Evolutionary conservation across 2,329 filamentous ascomycete species (phyloP).

Genomic region (Parafenestella ontariensis): DNA sequence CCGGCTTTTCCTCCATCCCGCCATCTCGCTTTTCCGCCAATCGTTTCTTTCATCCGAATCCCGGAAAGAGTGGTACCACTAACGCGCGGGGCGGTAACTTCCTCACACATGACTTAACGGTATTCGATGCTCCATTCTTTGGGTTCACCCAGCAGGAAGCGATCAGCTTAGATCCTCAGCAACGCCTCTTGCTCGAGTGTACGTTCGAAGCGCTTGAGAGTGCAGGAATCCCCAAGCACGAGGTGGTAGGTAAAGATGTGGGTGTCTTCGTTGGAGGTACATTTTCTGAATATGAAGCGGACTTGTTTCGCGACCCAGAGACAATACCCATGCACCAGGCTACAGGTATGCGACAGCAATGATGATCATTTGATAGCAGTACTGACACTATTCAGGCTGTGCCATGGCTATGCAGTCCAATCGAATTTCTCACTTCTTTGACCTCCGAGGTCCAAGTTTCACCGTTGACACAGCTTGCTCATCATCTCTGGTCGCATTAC

Average conservation of each 20-base stretch:
- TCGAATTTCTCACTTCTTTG: constrained; percentile 41
- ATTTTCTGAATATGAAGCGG: constrained; percentile 33
- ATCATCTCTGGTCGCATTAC: constrained; percentile 34
- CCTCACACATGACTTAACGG: constrained; percentile 23
- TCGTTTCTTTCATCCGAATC: constrained; percentile 48
- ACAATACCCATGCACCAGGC: constrained; percentile 38
- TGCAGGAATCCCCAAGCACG: constrained; percentile 39
- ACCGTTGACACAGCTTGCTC: constrained; percentile 46
- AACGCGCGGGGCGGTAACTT: constrained; percentile 33
- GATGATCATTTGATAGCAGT: not conserved
- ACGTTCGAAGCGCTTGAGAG: constrained; percentile 52
- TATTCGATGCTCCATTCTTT: constrained; percentile 43
- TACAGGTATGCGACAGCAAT: constrained; percentile 20
- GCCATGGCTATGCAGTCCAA: constrained; percentile 40
- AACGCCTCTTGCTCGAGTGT: constrained; percentile 42
- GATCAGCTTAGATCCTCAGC: constrained; percentile 40
- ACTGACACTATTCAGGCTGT: constrained; percentile 6
- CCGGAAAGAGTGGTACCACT: constrained; percentile 47
- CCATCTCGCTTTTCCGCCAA: constrained; percentile 47
- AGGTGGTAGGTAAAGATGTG: constrained; percentile 35
- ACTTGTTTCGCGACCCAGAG: constrained; percentile 30
- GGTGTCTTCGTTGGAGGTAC: constrained; percentile 35
- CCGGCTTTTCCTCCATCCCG: constrained; percentile 47
- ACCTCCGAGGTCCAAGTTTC: constrained; percentile 37
- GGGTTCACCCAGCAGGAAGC: constrained; percentile 37